These are phyloP conservation scores for Aureobasidium sp. DNA, from an alignment of 2,329 filamentous ascomycete genomes.

Conservation along the genomic window DNA sequence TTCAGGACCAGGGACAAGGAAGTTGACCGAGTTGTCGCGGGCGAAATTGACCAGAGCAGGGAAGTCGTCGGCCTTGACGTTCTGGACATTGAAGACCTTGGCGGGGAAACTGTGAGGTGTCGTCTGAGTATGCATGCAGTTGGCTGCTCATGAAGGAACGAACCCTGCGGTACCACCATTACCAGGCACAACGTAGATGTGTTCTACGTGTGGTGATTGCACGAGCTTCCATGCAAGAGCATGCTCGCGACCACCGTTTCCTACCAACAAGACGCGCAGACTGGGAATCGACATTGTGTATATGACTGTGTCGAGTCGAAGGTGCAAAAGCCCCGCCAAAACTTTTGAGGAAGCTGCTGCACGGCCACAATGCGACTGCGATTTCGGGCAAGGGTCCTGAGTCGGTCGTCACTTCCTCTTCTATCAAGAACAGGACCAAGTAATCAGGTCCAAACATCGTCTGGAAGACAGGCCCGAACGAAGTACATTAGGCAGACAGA, in stretches of 20 bases:
- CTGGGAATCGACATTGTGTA: conserved; percentile 20
- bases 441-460: no score
- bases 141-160: conserved; percentile 17
- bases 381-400: conserved; percentile 1
- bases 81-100: conserved; percentile 52
- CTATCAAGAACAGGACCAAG: no score
- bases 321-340: conserved; percentile 7
- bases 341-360: background rate
- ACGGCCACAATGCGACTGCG: background rate
- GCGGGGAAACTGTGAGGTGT: conserved; percentile 22
- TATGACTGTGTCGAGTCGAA: conserved; percentile 5
- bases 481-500: background rate
- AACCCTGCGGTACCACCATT: conserved; percentile 74
- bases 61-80: conserved; percentile 70
- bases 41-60: conserved; percentile 68
- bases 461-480: no score
- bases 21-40: conserved; percentile 63
- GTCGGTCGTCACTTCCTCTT: background rate
- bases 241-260: conserved; percentile 91
- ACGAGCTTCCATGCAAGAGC: conserved; percentile 89
- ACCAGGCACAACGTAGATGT: conserved; percentile 63
- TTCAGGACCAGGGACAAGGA: conserved; percentile 87
- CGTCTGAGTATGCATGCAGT: conserved; percentile 8
- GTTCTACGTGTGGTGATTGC: conserved; percentile 70
- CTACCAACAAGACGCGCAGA: conserved; percentile 74